Evolutionary conservation across 2,329 filamentous ascomycete species (phyloP), one percentile per base, ranked within the genome.

Genomic region (Laburnicola sp.): DNA sequence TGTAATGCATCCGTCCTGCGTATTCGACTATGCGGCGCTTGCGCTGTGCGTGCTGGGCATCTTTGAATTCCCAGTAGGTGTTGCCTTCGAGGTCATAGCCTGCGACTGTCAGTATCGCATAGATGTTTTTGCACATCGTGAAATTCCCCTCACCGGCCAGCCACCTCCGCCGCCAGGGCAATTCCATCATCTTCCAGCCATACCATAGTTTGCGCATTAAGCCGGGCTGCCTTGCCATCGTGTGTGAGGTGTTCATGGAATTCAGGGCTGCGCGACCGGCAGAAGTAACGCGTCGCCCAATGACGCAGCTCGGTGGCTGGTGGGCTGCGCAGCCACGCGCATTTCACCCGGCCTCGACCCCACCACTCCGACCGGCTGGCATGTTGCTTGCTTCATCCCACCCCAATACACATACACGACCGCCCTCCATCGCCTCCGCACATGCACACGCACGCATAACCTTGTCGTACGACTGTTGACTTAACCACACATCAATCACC

Each of bases 21-120:
- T 80, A 82, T 58, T 82, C 78, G 50, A 85, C 82, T 16, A 86
- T 86, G 27, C 84, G 76, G 32, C 84, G 78, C 54, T 76, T 75
- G 37, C 83, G 78, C 35, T 75, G 71, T 34, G 79, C 68, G 57
- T 83, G 82, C 48, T 83, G 54, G 16, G 75, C 72, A 63, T 85
- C 82, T 63, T 81, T 82, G 70, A 86, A 86, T 63, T 86, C 83
- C 84, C 84, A 87, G 69, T 80, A 87, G 7, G 83, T 86, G 70
- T 86, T 86, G 54, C 84, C 84, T 21, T 77, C 68, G 41, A 87
- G 76, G 69, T 87, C 84, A 58, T 78, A 76, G 64, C 84, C 84
- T 84, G 62, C 30, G 34, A 52, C 16, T 37, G 54, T 65, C 46
- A 54, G 49, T 39, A 3, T 23, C 23, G 40, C 10, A 10, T n/a